Percentiles rank a stretch among this genome's conserved stretches.
phyloP scores from a whole-genome alignment of 2,329 filamentous ascomycete genomes.

The Penicillium palitans region DNA sequence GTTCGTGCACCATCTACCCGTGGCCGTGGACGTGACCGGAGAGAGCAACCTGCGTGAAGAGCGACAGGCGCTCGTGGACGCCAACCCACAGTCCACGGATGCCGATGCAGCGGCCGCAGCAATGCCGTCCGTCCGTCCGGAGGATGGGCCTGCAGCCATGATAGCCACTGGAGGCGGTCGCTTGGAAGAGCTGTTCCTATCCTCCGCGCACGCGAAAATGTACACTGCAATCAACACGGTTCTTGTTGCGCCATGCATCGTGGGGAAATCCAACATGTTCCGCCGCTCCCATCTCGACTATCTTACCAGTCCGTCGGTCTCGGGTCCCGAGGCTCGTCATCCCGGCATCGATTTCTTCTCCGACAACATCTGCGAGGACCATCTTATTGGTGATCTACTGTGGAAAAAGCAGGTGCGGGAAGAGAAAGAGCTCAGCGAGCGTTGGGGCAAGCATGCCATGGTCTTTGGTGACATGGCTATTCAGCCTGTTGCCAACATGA shows the following conservation, averaged over 20 bases:
- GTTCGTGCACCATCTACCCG: conserved; percentile 90
- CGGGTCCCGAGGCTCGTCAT: conserved; percentile 47
- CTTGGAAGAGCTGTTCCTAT: conserved; percentile 92
- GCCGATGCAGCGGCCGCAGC: conserved; percentile 5
- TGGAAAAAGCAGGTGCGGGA: conserved; percentile 60
- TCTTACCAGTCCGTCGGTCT: conserved; percentile 58
- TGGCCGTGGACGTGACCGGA: conserved; percentile 72
- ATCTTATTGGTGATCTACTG: conserved; percentile 87
- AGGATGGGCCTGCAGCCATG: conserved; percentile 20
- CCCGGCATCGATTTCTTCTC: conserved; percentile 90
- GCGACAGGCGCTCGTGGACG: conserved; percentile 28
- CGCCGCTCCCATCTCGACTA: conserved; percentile 83
- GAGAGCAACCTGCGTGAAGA: conserved; percentile 29
- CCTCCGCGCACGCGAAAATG: conserved; percentile 92
- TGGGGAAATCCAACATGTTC: conserved; percentile 99
- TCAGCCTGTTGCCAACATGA: conserved; percentile 84
- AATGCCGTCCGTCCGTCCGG: conserved; percentile 19
- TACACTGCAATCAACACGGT: conserved; percentile 97
- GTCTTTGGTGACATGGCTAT: conserved; percentile 83
- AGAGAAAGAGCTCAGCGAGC: conserved; percentile 40
- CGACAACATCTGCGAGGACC: conserved; percentile 95
- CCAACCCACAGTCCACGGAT: conserved; percentile 15
- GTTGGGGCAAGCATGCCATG: conserved; percentile 75
- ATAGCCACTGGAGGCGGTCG: conserved; percentile 67
- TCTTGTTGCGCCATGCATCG: conserved; percentile 83